Evolutionary conservation across 106 monocot species (phyloP).

Genomic region (Apostasia shenzhenica): DNA sequence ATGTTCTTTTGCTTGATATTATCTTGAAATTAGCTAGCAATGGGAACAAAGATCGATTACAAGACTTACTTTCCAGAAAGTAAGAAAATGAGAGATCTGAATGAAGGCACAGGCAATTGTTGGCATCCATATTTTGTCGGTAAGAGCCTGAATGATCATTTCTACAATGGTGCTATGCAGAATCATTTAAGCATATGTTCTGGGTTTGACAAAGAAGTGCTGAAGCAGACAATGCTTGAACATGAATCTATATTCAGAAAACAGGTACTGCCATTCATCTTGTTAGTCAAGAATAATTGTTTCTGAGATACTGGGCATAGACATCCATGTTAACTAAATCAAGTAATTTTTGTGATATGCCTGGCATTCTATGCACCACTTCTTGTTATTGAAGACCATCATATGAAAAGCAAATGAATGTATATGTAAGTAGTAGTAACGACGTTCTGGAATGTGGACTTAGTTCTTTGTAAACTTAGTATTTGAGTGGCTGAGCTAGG

Average conservation of each 20-base stretch:
- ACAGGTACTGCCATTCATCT: constrained; percentile 40
- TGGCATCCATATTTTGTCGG: constrained; percentile 35
- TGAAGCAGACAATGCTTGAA: constrained; percentile 74
- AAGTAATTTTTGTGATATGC: too few species aligned
- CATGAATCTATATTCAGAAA: constrained; percentile 86
- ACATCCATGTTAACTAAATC: too few species aligned
- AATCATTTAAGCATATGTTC: constrained; percentile 21
- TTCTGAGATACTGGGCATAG: too few species aligned
- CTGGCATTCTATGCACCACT: too few species aligned
- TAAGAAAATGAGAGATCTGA: constrained; percentile 35
- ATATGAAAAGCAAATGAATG: too few species aligned
- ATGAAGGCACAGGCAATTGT: constrained; percentile 15
- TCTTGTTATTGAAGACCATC: too few species aligned
- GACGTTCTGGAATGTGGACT: too few species aligned
- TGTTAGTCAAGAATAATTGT: too few species aligned
- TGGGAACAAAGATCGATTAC: constrained; percentile 57
- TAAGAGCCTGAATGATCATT: constrained; percentile 15
- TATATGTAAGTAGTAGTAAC: too few species aligned
- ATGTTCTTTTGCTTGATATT: background rate
- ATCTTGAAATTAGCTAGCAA: constrained; percentile 15
- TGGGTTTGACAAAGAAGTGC: constrained; percentile 58
- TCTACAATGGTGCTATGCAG: constrained; percentile 13
- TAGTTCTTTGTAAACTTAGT: too few species aligned
- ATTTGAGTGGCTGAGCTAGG: too few species aligned
- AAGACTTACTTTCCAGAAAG: constrained; percentile 39